Base-by-base conservation (phyloP, 306 rosid genomes). In the Astragalus glycyphyllos region DNA sequence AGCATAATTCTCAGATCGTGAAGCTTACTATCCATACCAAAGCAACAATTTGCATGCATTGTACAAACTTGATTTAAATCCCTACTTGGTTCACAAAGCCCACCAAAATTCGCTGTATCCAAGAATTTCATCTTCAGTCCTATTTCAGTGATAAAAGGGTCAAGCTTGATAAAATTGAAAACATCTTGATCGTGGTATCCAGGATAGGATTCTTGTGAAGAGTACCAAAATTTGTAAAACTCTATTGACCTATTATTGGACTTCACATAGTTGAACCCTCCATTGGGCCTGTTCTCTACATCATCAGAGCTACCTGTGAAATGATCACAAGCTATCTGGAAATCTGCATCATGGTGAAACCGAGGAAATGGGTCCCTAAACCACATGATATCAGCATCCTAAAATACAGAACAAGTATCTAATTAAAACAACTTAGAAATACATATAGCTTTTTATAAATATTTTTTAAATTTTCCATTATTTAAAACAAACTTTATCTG, bases 331-430 rank as follows among this genome's bases (percentile, higher is more conserved):
- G 99, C 97, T 51, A 91, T 91, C 84, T 94, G 99, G 80, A 94
- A 86, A 87, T 94, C 99, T 40, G 89, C 89, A 53, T 84, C 86
- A 5, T 11, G 44, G 65, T 86, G 77, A 81, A 94, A 87, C 66
- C 37, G 81, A n/a, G 96, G 99, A 84, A 94, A 91, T 58, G 99
- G 99, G 51, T 94, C 79, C 80, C 97, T 89, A 77, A 94, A 86
- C 97, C 99, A 94, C 99, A 94, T 91, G 85, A 89, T 65, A 82
- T 94, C 99, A 68, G 89, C 99, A 91, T 94, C 99, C 97, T 94
- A 86, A 46, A 75, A 75, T 54, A 65, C 72, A 37, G 26, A 1
- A 29, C 23, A 60, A 15, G 48, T 53, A 68, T 62, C 23, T 4
- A 63, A 68, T 49, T 71, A 44, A 76, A 74, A 56, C 51, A 44